Base-by-base conservation (phyloP, 2,329 filamentous ascomycete species). In the Xylaria polymorpha region DNA sequence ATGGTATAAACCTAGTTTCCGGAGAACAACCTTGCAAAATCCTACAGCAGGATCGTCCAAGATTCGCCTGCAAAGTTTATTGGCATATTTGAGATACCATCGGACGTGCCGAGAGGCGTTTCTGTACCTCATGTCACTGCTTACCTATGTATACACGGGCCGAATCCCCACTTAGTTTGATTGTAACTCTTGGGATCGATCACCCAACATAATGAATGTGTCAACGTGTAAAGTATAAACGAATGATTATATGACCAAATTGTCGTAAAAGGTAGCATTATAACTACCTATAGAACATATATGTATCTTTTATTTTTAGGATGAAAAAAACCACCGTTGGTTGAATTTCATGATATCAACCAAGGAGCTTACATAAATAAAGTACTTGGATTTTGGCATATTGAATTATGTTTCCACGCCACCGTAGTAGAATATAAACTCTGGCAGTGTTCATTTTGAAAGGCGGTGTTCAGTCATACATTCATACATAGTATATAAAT, bases 401-500 rank as follows among this genome's bases (percentile, higher is more conserved):
- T 44, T 5, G 3, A 15, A 44, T 10, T 48, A 53, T 15, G 32
- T 15, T 12, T 51, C 22, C 25, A 51, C 48, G 5, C 14, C 18
- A 18, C 6, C 5, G 10, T 6, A 14, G 18, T 55, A 9, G 6
- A 39, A 35, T 14, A 41, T 22, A 32, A 46, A 32, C 22, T 14
- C n/a, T 32, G 44, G 25, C 15, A 46, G 15, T 44, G 14, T 41
- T 18, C 22, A 56, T 43, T 44, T 67, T 35, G 44, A 57, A 69
- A 51, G 22, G 39, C 48, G 43, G 22, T 61, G 65, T 61, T 44
- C 35, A 60, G 58, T 71, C 69, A 56, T 71, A 46, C 60, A 71
- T 69, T 69, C 69, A 66, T 71, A 69, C 62, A 61, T 57, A 63
- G 32, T 61, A 57, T 64, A 66, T 66, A 71, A 58, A 25, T 46